A percentile compares a stretch with the other conserved stretches of the same genome.
Conservation (phyloP, 768 basidiomycete species). For the Lepiota brunneoincarnata region DNA sequence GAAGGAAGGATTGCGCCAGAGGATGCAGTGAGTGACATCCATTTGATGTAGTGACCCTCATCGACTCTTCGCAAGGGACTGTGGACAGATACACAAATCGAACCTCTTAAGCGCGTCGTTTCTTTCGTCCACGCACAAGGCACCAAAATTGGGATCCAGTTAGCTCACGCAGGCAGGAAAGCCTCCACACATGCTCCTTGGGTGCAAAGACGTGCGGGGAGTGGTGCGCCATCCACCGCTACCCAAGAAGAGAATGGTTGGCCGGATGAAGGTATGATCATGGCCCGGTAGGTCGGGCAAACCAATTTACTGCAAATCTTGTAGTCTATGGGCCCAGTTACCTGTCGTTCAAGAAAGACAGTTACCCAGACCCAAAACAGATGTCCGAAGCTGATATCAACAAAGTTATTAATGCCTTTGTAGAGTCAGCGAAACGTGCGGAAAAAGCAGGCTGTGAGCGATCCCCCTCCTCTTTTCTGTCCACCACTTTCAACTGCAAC, state of each 20-base stretch:
- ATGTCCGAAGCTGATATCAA: conserved; percentile 56
- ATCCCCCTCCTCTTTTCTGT: neutral
- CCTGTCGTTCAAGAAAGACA: conserved; percentile 46
- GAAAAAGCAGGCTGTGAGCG: conserved; percentile 60
- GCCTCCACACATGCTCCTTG: conserved; percentile 70
- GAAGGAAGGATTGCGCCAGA: conserved; percentile 78
- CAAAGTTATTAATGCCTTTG: conserved; percentile 58
- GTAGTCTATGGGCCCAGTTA: conserved; percentile 63
- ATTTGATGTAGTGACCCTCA: neutral
- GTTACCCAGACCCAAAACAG: conserved; percentile 54
- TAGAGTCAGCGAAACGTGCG: conserved; percentile 49
- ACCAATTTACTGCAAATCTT: neutral
- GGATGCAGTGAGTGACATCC: conserved; percentile 51
- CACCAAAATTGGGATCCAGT: conserved; percentile 73
- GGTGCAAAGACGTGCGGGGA: conserved; percentile 42
- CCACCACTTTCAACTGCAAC: neutral
- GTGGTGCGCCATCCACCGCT: conserved; percentile 32
- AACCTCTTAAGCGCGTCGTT: conserved; percentile 65
- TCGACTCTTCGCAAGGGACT: conserved; percentile 37
- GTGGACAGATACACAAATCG: conserved; percentile 77
- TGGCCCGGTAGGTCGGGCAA: neutral
- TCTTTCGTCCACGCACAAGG: conserved; percentile 72
- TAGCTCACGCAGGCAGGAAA: conserved; percentile 74
- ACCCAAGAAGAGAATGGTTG: conserved; percentile 60
- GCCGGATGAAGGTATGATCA: conserved; percentile 54